Evolutionary conservation across 768 basidiomycete species (phyloP).

Genomic region (Leucogyrophana mollusca): DNA sequence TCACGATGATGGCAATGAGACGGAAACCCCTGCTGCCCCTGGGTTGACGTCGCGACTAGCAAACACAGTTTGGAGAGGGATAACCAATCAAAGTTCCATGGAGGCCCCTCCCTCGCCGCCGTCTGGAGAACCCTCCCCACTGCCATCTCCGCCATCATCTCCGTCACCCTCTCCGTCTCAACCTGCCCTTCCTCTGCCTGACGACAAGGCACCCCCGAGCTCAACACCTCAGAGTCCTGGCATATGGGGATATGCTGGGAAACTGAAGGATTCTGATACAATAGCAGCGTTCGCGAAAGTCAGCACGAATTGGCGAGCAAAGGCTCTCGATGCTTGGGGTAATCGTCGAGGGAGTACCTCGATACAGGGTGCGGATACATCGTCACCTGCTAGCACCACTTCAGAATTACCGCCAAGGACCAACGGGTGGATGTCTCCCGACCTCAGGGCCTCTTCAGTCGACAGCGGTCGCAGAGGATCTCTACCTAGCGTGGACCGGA

Average conservation of each 20-base stretch:
- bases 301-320: slow-evolving; percentile 75
- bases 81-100: slow-evolving; percentile 75
- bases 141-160: slow-evolving; percentile 35
- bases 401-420: slow-evolving; percentile 17
- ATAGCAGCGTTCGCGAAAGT: slow-evolving; percentile 69
- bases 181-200: slow-evolving; percentile 9
- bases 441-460: not conserved
- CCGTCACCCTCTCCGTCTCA: slow-evolving; percentile 22
- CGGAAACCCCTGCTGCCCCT: slow-evolving; percentile 36
- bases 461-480: slow-evolving; percentile 36
- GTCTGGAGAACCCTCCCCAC: slow-evolving; percentile 47
- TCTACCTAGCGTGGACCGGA: slow-evolving; percentile 35
- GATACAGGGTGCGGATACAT: slow-evolving; percentile 5
- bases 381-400: slow-evolving; percentile 17
- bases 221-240: slow-evolving; percentile 16
- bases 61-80: slow-evolving; percentile 70
- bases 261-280: slow-evolving; percentile 70
- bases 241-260: slow-evolving; percentile 73
- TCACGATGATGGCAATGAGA: slow-evolving; percentile 43
- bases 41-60: slow-evolving; percentile 55
- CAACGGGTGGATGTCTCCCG: not conserved
- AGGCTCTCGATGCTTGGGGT: slow-evolving; percentile 39
- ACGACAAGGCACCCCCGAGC: slow-evolving; percentile 12
- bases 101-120: slow-evolving; percentile 51
- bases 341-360: slow-evolving; percentile 16